Evolutionary conservation across 371 early-diverging fungal genomes (phyloP), one percentile per base, ranked within the genome.

Genomic region (Zancudomyces culisetae): DNA sequence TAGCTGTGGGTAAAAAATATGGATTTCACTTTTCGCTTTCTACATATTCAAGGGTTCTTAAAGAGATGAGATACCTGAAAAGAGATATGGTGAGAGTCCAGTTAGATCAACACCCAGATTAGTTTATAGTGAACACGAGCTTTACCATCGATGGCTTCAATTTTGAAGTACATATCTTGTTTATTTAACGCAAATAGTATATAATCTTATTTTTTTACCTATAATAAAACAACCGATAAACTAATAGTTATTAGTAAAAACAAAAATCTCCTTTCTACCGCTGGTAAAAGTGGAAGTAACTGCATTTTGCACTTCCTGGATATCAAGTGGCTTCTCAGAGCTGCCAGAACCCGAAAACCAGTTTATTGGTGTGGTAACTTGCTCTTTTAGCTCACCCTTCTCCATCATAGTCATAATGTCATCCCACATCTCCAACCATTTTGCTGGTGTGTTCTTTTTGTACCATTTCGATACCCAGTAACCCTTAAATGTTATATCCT

Each of bases 381-480:
- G 48, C n/a, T 24, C 23, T 20, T 49, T 8, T 12, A 52, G 19
- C 41, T 52, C 6, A 58, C 53, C 52, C 1, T 43, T 27, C 0
- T 23, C 21, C 6, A 56, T 50, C 56, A 69, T 27, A 0, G 15
- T 22, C 51, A 69, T 19, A 4, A 69, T 49, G 1, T 55, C 52
- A 3, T 43, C 20, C 69, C 69, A 69, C 66, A 66, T 69, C 0
- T 13, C 18, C 42, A 48, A 19, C 43, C 56, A 50, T n/a, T 48
- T 26, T 15, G 8, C 41, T n/a, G 10, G 22, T 3, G 43, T 1
- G 3, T 49, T 51, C 6, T 74, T 68, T 0, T 60, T 51, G 46
- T 73, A 74, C 93, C 94, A 96, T 23, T 79, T 70, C n/a, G 83
- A 75, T 72, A 93, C 83, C 95, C 95, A 97, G 65, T 87, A 97